A percentile compares a stretch with the other conserved stretches of the same genome.
These are phyloP conservation scores for Diaporthe eres DNA, from an alignment of 2,329 filamentous ascomycete species.

Conservation along the genomic window DNA sequence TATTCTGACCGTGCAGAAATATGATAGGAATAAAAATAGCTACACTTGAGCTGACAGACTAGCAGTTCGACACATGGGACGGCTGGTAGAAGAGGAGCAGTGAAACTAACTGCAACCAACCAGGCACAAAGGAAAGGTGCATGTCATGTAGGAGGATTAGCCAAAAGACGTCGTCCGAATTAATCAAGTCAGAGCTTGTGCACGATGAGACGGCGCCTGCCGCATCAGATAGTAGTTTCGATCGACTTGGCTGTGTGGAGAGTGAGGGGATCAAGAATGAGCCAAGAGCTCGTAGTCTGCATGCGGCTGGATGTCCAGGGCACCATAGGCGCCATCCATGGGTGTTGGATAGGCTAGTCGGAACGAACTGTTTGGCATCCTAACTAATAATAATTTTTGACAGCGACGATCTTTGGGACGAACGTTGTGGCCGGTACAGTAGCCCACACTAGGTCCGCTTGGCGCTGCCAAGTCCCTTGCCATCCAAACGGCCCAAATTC, in stretches of 20 bases:
- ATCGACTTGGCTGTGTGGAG: background rate
- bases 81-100: background rate
- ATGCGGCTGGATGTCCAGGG: background rate
- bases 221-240: constrained; percentile 1
- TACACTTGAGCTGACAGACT: background rate
- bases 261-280: background rate
- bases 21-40: background rate
- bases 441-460: constrained; percentile 31
- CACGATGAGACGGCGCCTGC: constrained; percentile 15
- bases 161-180: background rate
- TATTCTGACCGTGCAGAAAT: background rate
- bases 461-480: background rate
- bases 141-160: background rate
- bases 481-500: constrained; percentile 9
- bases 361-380: background rate
- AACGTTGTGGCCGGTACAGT: background rate
- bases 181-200: background rate
- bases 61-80: background rate
- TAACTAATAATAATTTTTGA: background rate
- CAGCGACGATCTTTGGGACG: constrained; percentile 6
- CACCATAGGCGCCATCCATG: background rate
- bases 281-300: background rate
- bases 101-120: background rate
- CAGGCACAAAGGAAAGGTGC: background rate
- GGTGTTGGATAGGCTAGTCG: background rate